phyloP scores from a whole-genome alignment of 352 stramenopile genomes.

The Peronospora farinosa region DNA sequence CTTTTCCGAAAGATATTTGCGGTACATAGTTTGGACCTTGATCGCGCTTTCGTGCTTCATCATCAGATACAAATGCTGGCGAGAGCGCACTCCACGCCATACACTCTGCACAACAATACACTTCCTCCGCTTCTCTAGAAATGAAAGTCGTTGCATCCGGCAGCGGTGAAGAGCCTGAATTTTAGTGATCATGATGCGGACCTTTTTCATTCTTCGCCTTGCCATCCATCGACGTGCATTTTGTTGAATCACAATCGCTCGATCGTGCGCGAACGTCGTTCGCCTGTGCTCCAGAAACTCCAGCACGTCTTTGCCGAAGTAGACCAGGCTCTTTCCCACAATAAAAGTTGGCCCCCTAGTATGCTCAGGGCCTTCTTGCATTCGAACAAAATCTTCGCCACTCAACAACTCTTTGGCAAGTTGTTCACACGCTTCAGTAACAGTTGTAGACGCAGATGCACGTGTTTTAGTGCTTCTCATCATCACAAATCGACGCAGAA shows the following conservation, averaged over 20 bases:
- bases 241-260: constrained; percentile 60
- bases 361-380: constrained; percentile 30
- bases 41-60: constrained; percentile 53
- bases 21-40: constrained; percentile 52
- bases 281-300: constrained; percentile 85
- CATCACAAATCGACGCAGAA: constrained; percentile 75
- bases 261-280: constrained; percentile 64
- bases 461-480: constrained; percentile 41
- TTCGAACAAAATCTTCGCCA: constrained; percentile 34
- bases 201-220: constrained; percentile 38
- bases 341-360: constrained; percentile 54
- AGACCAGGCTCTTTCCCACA: constrained; percentile 86
- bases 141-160: constrained; percentile 38
- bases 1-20: constrained; percentile 40
- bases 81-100: constrained; percentile 63
- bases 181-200: constrained; percentile 47
- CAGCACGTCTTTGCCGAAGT: constrained; percentile 90
- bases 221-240: constrained; percentile 48
- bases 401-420: constrained; percentile 44
- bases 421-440: constrained; percentile 57
- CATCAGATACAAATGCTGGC: constrained; percentile 46
- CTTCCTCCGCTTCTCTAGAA: constrained; percentile 35
- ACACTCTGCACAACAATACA: constrained; percentile 62
- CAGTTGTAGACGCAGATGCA: constrained; percentile 35
- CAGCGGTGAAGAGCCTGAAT: constrained; percentile 55